Base-by-base conservation (phyloP, 2,329 filamentous ascomycete genomes). In the Xylariaceae sp. region DNA sequence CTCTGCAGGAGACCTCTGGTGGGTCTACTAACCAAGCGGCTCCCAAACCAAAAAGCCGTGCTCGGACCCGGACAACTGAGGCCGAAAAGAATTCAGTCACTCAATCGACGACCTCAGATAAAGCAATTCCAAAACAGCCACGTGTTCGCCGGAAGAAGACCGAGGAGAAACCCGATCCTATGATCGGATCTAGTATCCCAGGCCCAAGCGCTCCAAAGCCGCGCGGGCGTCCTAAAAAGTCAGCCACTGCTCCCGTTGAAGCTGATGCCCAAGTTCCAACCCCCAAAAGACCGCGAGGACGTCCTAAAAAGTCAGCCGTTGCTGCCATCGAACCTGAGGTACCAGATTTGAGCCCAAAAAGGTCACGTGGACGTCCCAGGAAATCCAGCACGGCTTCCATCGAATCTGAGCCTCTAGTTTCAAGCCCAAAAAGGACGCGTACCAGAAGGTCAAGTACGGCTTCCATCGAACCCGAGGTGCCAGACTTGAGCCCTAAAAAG, bases 221-320 rank as follows among this genome's bases (percentile, higher is more conserved):
- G 29, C 59, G 61, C 12, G 64, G 65, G 43, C 61, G 68, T 51
- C 62, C 64, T 2, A 69, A 62, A 53, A 71, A 69, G 56, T 54
- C 62, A 2, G 48, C 57, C 11, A 30, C 47, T 2, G 58, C 63
- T 54, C 60, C 62, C 8, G 54, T 74, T 19, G 80, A 82, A 62
- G 6, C 41, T 11, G 41, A 9, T 41, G n/a, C 12, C n/a, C 8
- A 4, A 30, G 11, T 12, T 4, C 6, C 7, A 12, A 43, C 26
- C n/a, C 39, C 47, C 4, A 34, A 34, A 32, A 11, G 6, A 12
- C 5, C 35, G 26, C 6, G 37, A 12, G 53, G 31, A 47, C 45
- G 45, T 42, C 54, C 39, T 8, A 41, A 34, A 11, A 11, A 41
- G 39, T 6, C 42, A 7, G 29, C 46, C 1, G 47, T 32, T 3